phyloP scores from a whole-genome alignment of 2,329 filamentous ascomycete genomes.

The Phaeosphaeria sp. region DNA sequence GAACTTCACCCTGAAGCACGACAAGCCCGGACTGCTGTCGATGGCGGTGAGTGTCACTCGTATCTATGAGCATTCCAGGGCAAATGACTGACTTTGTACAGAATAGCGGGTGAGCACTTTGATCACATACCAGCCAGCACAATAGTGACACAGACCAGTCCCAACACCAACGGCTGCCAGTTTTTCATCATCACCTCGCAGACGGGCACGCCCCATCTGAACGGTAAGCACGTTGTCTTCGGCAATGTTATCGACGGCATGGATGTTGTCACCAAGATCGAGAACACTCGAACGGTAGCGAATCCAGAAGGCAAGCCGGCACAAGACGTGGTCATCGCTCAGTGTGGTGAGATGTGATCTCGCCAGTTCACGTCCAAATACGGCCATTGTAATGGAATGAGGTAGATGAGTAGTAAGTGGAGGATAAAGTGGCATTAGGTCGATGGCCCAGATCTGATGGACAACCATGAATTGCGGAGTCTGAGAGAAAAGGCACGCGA shows the following conservation, averaged over 20 bases:
- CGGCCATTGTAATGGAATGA: too few species aligned
- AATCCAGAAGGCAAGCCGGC: constrained; percentile 79
- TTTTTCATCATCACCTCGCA: constrained; percentile 93
- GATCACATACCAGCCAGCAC: neutral
- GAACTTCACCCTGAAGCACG: constrained; percentile 83
- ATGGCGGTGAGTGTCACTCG: constrained; percentile 82
- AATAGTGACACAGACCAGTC: constrained; percentile 75
- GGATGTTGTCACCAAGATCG: constrained; percentile 91
- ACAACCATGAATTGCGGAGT: too few species aligned
- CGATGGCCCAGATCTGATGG: too few species aligned
- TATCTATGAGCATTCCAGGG: too few species aligned
- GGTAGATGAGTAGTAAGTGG: too few species aligned
- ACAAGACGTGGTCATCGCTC: constrained; percentile 80
- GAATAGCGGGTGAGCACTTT: constrained; percentile 14
- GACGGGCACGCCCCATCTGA: constrained; percentile 78
- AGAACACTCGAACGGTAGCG: constrained; percentile 74
- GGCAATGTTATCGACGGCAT: constrained; percentile 88
- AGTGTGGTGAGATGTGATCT: constrained; percentile 94
- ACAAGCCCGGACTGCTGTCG: constrained; percentile 78
- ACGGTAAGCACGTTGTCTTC: constrained; percentile 95
- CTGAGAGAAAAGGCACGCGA: too few species aligned
- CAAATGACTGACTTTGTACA: constrained; percentile 6
- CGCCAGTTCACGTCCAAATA: too few species aligned
- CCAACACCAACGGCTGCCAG: constrained; percentile 91
- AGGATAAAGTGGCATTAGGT: too few species aligned